These are phyloP conservation scores for Penicillium malachiteum DNA, from an alignment of 495 filamentous ascomycete genomes.

Conservation along the genomic window DNA sequence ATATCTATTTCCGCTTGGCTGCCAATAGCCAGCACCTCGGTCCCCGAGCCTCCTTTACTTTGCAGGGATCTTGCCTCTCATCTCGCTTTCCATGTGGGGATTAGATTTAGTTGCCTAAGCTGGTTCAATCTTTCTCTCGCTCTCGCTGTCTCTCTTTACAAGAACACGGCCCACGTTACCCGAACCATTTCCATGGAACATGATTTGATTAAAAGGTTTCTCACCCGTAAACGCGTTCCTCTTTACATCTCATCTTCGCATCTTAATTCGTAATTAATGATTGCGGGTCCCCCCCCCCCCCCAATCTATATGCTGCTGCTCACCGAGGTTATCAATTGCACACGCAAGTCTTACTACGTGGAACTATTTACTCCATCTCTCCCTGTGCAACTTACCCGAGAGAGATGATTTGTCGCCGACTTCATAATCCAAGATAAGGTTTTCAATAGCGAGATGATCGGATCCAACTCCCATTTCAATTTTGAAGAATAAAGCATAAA, in stretches of 20 bases:
- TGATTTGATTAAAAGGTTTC: conserved; percentile 11
- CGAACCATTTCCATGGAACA: conserved; percentile 13
- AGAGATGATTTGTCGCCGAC: conserved; percentile 20
- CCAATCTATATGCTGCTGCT: neutral
- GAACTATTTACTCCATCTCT: conserved; percentile 4
- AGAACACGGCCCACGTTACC: conserved; percentile 22
- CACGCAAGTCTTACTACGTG: conserved; percentile 8
- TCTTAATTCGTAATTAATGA: neutral
- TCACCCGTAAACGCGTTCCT: neutral
- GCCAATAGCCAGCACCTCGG: neutral
- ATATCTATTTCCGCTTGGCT: conserved; percentile 8
- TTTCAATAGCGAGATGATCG: conserved; percentile 21
- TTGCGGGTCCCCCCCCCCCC: neutral
- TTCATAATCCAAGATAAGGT: conserved; percentile 24
- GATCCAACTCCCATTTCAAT: conserved; percentile 2
- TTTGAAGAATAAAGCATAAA: neutral
- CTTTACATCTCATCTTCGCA: neutral
- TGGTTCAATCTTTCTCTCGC: conserved; percentile 19
- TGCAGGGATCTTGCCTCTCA: conserved; percentile 19
- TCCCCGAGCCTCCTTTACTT: conserved; percentile 27
- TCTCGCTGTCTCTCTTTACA: too few species aligned
- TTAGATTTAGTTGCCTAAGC: conserved; percentile 22
- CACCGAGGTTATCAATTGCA: conserved; percentile 1
- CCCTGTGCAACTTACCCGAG: conserved; percentile 16
- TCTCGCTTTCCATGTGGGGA: conserved; percentile 24